Conservation (phyloP, 345 rosid genomes). For the Erodium maritimum region DNA sequence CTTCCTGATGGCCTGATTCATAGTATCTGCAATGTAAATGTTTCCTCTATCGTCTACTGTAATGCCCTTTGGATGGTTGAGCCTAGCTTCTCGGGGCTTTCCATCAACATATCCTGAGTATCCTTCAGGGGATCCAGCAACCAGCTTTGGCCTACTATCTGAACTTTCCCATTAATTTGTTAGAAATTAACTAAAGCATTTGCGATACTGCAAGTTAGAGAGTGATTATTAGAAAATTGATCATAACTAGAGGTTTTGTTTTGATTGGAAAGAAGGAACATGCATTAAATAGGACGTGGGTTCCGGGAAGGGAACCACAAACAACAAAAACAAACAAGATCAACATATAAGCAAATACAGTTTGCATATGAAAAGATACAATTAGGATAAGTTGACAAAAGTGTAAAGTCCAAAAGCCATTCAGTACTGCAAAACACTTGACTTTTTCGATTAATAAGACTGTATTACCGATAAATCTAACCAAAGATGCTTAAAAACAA, state of each 20-base stretch:
- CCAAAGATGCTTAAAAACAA: too few relatives aligned
- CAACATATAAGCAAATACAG: too few relatives aligned
- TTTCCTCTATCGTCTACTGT: conserved; percentile 88
- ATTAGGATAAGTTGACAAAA: too few relatives aligned
- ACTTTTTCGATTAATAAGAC: too few relatives aligned
- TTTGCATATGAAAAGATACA: background rate
- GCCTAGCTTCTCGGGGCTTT: conserved; percentile 62
- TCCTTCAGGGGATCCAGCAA: conserved; percentile 87
- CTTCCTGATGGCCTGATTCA: conserved; percentile 87
- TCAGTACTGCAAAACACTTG: background rate
- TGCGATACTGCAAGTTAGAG: background rate
- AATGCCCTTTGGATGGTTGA: conserved; percentile 87
- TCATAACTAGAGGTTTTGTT: background rate
- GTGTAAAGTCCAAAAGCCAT: background rate
- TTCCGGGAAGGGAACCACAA: too few relatives aligned
- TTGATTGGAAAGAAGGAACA: background rate
- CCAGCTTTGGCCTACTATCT: conserved; percentile 72
- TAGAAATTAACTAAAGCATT: conserved; percentile 1
- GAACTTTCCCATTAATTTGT: conserved; percentile 14
- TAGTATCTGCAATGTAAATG: conserved; percentile 76
- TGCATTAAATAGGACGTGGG: too few relatives aligned
- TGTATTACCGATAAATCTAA: too few relatives aligned
- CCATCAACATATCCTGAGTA: conserved; percentile 87
- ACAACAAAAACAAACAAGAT: background rate
- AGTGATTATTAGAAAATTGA: background rate